These are phyloP conservation scores for Phlegmacium glaucopus DNA, from an alignment of 768 basidiomycete genomes.

Conservation along the genomic window DNA sequence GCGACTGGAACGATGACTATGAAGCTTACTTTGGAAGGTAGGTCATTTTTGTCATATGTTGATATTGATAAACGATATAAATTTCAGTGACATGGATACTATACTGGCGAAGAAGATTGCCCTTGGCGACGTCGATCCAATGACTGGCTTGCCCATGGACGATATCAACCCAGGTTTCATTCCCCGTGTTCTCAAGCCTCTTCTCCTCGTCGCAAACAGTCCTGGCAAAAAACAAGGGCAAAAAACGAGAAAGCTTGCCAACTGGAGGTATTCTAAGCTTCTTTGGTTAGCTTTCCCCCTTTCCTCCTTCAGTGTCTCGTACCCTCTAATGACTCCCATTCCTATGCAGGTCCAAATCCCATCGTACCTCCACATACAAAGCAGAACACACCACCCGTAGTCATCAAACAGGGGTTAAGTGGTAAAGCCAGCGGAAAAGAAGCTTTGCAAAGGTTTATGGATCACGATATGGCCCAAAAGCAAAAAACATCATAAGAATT, in stretches of 20 bases:
- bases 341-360: conserved; percentile 38
- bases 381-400: conserved; percentile 7
- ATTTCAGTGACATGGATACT: conserved; percentile 58
- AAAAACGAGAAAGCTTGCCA: conserved; percentile 34
- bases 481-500: conserved; percentile 32
- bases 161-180: conserved; percentile 73
- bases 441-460: conserved; percentile 70
- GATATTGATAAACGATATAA: not conserved
- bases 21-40: conserved; percentile 75
- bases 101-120: conserved; percentile 65
- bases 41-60: conserved; percentile 16
- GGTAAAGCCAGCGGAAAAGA: conserved; percentile 75
- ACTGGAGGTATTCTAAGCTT: conserved; percentile 52
- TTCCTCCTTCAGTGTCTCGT: not conserved
- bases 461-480: conserved; percentile 54
- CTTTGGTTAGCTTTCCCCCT: conserved; percentile 53
- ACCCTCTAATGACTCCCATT: not conserved
- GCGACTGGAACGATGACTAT: conserved; percentile 53
- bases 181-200: conserved; percentile 48
- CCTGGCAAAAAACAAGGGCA: conserved; percentile 44
- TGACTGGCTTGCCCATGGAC: conserved; percentile 61
- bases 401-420: conserved; percentile 21
- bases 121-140: conserved; percentile 66
- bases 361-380: conserved; percentile 29
- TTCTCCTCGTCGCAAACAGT: conserved; percentile 20